phyloP scores from a whole-genome alignment of 2,329 filamentous ascomycete species.

The Colletotrichum lupini region DNA sequence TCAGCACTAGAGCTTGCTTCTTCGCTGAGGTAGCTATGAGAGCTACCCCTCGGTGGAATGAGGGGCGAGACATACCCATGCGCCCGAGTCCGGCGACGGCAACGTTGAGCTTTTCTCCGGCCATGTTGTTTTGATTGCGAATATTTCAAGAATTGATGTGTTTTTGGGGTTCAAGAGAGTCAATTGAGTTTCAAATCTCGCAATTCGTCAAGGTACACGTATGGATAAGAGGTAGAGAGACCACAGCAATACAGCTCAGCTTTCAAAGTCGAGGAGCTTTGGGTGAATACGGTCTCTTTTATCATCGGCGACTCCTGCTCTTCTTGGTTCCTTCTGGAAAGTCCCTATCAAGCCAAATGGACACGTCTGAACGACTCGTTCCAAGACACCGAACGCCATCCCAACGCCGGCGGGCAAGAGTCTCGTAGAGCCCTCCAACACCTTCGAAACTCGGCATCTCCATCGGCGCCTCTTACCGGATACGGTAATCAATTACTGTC shows the following conservation, averaged over 20 bases:
- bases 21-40: background rate
- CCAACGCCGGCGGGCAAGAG: conserved; percentile 17
- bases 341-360: background rate
- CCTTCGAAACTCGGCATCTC: conserved; percentile 13
- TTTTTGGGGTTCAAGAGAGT: no score
- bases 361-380: background rate
- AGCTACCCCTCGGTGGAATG: background rate
- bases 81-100: conserved; percentile 62
- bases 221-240: no score
- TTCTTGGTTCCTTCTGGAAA: background rate
- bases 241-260: background rate
- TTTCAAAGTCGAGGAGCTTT: background rate
- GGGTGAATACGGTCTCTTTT: conserved; percentile 15
- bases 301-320: conserved; percentile 15
- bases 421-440: conserved; percentile 1
- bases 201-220: background rate
- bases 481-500: background rate
- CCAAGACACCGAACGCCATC: conserved; percentile 15
- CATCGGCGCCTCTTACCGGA: conserved; percentile 5
- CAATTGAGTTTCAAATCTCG: background rate
- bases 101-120: conserved; percentile 49
- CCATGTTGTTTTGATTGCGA: background rate
- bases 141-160: background rate
- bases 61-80: conserved; percentile 50
- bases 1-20: background rate